Evolutionary conservation across 2,329 filamentous ascomycete genomes (phyloP).

Genomic region (Pestalotiopsis fici): DNA sequence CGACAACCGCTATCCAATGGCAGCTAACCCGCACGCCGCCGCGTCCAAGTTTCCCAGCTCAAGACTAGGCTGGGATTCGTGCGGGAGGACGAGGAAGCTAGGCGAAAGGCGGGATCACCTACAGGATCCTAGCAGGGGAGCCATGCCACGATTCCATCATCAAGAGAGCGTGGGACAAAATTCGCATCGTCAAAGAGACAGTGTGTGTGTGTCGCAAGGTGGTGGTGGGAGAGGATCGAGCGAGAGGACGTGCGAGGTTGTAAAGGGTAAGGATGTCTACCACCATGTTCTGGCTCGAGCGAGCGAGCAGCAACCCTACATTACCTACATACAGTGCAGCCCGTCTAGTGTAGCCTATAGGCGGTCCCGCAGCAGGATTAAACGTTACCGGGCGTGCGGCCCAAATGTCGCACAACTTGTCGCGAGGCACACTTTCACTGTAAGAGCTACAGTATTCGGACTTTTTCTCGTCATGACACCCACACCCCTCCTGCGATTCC

Average conservation of each 20-base stretch:
- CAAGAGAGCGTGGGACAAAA: not conserved
- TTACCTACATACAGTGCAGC: not conserved
- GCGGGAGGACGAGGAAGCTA: slow-evolving; percentile 20
- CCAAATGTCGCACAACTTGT: slow-evolving; percentile 3
- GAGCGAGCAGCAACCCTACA: too few species aligned
- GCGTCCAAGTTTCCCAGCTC: slow-evolving; percentile 5
- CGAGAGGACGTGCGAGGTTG: not conserved
- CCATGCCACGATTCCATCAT: slow-evolving; percentile 22
- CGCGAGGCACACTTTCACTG: not conserved
- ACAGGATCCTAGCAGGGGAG: slow-evolving; percentile 20
- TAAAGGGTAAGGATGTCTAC: not conserved
- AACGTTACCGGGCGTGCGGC: slow-evolving; percentile 1
- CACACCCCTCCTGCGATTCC: not conserved
- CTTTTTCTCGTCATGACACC: not conserved
- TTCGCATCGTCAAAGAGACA: not conserved
- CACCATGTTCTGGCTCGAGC: not conserved
- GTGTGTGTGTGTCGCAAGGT: too few species aligned
- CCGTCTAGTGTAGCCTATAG: not conserved
- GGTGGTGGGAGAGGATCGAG: slow-evolving; percentile 1
- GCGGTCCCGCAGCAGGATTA: not conserved
- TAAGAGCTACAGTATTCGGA: not conserved
- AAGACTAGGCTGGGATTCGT: slow-evolving; percentile 7
- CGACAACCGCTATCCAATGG: not conserved
- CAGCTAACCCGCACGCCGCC: not conserved
- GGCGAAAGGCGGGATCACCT: slow-evolving; percentile 27